phyloP scores from a whole-genome alignment of 2,329 filamentous ascomycete genomes.

The Cordyceps militaris region DNA sequence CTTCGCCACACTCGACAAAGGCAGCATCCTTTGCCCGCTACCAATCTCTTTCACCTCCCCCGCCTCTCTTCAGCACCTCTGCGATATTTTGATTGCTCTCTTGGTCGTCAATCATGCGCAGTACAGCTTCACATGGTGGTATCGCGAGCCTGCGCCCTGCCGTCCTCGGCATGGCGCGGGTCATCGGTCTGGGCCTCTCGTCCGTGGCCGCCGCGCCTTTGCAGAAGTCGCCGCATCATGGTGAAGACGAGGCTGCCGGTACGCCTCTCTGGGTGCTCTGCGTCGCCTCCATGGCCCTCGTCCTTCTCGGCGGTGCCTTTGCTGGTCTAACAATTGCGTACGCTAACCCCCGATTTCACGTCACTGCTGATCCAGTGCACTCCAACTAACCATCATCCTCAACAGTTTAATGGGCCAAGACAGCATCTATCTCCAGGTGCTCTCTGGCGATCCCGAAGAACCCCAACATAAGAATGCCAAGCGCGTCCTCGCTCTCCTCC shows the following conservation, averaged over 20 bases:
- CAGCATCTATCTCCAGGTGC: slow-evolving; percentile 94
- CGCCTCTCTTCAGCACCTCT: neutral
- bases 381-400: neutral
- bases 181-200: slow-evolving; percentile 43
- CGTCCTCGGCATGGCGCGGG: slow-evolving; percentile 44
- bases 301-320: slow-evolving; percentile 85
- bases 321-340: slow-evolving; percentile 86
- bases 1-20: neutral
- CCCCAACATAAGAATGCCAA: slow-evolving; percentile 81
- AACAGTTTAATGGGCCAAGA: slow-evolving; percentile 62
- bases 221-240: slow-evolving; percentile 22
- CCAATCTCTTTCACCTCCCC: neutral
- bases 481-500: slow-evolving; percentile 70
- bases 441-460: slow-evolving; percentile 76
- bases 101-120: slow-evolving; percentile 22
- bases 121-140: slow-evolving; percentile 21
- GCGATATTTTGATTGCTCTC: neutral
- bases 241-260: slow-evolving; percentile 42
- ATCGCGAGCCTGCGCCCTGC: slow-evolving; percentile 39
- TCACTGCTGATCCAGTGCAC: neutral
- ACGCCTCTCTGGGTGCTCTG: slow-evolving; percentile 75
- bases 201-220: slow-evolving; percentile 43
- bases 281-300: slow-evolving; percentile 68
- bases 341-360: slow-evolving; percentile 25
- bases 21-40: neutral